phyloP scores from a whole-genome alignment of 1,139 yeast species.

The Pichia norvegensis region DNA sequence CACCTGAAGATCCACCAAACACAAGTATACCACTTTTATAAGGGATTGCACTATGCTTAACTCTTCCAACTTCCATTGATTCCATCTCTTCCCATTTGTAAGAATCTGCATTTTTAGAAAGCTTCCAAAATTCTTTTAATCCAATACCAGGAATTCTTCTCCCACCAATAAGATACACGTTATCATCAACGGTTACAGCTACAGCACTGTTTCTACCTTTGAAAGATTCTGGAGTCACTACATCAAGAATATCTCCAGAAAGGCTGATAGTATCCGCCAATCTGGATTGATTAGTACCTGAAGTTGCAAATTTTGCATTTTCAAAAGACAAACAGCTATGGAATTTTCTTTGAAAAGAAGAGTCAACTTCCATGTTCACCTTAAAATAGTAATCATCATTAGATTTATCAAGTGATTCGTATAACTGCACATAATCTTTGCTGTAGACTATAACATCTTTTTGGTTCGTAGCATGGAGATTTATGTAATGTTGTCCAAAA shows the following conservation, averaged over 20 bases:
- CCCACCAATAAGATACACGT: slow-evolving; percentile 55
- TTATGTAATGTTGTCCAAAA: slow-evolving; percentile 69
- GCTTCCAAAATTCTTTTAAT: slow-evolving; percentile 36
- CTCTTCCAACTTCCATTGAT: slow-evolving; percentile 39
- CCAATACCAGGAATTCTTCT: slow-evolving; percentile 51
- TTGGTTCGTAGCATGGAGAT: slow-evolving; percentile 55
- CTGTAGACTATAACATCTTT: slow-evolving; percentile 8
- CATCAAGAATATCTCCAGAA: neutral
- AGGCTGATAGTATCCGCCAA: slow-evolving; percentile 21
- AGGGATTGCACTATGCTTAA: slow-evolving; percentile 45
- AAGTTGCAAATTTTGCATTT: slow-evolving; percentile 35
- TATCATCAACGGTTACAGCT: slow-evolving; percentile 29
- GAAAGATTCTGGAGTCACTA: slow-evolving; percentile 10
- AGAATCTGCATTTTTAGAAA: slow-evolving; percentile 2
- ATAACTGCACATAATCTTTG: neutral
- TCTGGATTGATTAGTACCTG: slow-evolving; percentile 50
- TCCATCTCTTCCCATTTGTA: slow-evolving; percentile 33
- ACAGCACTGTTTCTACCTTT: slow-evolving; percentile 57
- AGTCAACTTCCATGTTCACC: neutral
- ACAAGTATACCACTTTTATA: slow-evolving; percentile 36
- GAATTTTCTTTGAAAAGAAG: slow-evolving; percentile 12
- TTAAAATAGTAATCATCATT: slow-evolving; percentile 1
- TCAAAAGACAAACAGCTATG: slow-evolving; percentile 32
- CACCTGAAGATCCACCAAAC: slow-evolving; percentile 42
- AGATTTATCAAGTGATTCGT: neutral